Base-by-base conservation (phyloP, 495 filamentous ascomycete species). In the Aspergillus avenaceus region DNA sequence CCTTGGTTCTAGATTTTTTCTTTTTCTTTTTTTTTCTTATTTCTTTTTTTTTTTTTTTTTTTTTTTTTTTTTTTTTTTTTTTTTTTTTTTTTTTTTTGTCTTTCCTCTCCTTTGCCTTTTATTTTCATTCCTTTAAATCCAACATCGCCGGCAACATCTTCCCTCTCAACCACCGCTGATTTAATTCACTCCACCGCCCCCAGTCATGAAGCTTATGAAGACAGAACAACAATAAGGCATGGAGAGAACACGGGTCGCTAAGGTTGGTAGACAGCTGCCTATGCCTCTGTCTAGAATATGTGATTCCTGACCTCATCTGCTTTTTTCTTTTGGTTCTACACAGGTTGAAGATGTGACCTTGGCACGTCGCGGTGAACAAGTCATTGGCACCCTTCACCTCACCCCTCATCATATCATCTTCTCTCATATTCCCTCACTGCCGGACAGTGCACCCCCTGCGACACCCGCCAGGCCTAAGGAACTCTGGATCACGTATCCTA, bases 401-500 rank as follows among this genome's bases (percentile, higher is more conserved):
- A 84, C 82, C 47, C 77, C 81, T 55, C 82, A 85, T 58, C 82
- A 85, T 65, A 73, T 85, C 49, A 84, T 85, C 49, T 85, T 85
- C 69, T 77, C 73, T 41, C 69, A 79, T 58, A 62, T 69, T 12
- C 74, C 77, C 41, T 65, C 62, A 16, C 41, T 66, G 2, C 59
- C 65, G 9, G 64, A 62, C 44, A 62, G 70, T 40, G 64, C 61
- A 37, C 54, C 67, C 28, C 63, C 66, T 24, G 65, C 65, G 0
- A 50, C 62, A 1, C 40, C 58, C 6, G 46, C 62, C 41, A 80
- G 76, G 57, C 78, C 83, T n/a, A 84, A 81, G 63, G 87, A 95
- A 63, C 77, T 86, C 45, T 97, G 91, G 88, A 87, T 98, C 46
- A 89, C 92, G 13, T 98, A 95, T 63, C 91, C 90, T 24, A 88